Percentiles rank a stretch among this genome's conserved stretches.
phyloP scores from a whole-genome alignment of 805 yeast species.

The Nakazawaea molendinolei region DNA sequence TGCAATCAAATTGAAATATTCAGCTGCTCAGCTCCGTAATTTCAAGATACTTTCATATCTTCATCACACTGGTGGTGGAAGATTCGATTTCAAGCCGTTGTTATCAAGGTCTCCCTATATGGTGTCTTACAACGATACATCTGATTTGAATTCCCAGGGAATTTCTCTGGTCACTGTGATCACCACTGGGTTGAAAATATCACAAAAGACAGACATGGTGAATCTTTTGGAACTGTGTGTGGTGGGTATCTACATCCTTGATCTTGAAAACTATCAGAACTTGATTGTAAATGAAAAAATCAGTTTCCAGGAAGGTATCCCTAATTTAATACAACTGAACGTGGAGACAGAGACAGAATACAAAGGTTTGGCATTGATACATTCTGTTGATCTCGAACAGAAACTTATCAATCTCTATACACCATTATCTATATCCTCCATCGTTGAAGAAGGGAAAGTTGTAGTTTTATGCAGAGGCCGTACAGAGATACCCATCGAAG shows the following conservation, averaged over 20 bases:
- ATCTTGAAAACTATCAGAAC: constrained; percentile 17
- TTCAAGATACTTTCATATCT: constrained; percentile 47
- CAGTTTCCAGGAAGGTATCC: constrained; percentile 16
- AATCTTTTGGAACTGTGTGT: constrained; percentile 34
- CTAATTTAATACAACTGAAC: constrained; percentile 21
- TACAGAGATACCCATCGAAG: constrained; percentile 55
- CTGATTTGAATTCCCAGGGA: constrained; percentile 20
- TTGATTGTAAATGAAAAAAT: constrained; percentile 2
- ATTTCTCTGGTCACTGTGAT: constrained; percentile 30
- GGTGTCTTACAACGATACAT: constrained; percentile 24
- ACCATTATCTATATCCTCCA: constrained; percentile 26
- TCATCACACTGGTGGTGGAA: constrained; percentile 30
- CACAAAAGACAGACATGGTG: too few relatives aligned
- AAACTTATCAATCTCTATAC: constrained; percentile 48
- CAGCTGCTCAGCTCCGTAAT: constrained; percentile 46
- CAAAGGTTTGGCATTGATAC: constrained; percentile 55
- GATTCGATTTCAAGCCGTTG: constrained; percentile 38
- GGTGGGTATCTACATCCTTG: constrained; percentile 31
- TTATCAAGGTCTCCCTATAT: constrained; percentile 32
- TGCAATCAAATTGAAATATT: constrained; percentile 24
- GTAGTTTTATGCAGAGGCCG: constrained; percentile 53
- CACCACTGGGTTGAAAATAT: too few relatives aligned
- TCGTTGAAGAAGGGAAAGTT: constrained; percentile 23
- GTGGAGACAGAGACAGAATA: constrained; percentile 20
- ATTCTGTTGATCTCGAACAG: constrained; percentile 44